A percentile compares a stretch with the other conserved stretches of the same genome.
Conservation (phyloP, 2,329 filamentous ascomycete species). For the Fusarium equiseti region DNA sequence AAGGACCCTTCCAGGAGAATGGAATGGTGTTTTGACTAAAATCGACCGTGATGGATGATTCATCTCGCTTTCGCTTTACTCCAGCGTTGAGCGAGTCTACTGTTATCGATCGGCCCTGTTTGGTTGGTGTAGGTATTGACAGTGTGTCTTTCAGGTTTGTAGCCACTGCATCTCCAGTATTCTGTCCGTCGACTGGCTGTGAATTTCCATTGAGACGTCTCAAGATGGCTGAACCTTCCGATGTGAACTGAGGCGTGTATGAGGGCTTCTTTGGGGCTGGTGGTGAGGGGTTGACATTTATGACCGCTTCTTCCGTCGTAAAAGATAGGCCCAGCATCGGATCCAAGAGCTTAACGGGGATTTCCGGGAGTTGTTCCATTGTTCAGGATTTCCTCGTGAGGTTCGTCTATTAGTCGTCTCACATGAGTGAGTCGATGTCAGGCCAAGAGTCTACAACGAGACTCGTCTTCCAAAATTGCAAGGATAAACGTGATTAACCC, state of each 20-base stretch:
- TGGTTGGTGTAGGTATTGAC: slow-evolving; percentile 20
- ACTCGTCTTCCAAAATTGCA: not conserved
- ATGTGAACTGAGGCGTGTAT: slow-evolving; percentile 51
- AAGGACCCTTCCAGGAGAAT: slow-evolving; percentile 40
- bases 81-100: slow-evolving; percentile 16
- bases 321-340: not conserved
- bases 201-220: slow-evolving; percentile 41
- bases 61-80: slow-evolving; percentile 50
- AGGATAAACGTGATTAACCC: not conserved
- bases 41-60: slow-evolving; percentile 39
- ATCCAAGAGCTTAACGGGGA: not conserved
- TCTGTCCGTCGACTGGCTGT: slow-evolving; percentile 3
- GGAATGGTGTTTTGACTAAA: slow-evolving; percentile 52
- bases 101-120: slow-evolving; percentile 13
- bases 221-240: slow-evolving; percentile 46
- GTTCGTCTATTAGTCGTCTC: slow-evolving; percentile 16
- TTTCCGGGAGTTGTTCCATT: slow-evolving; percentile 9
- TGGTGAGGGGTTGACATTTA: not conserved
- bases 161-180: not conserved
- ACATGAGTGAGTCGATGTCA: slow-evolving; percentile 7
- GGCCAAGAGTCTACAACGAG: not conserved
- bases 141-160: slow-evolving; percentile 28
- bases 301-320: not conserved
- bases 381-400: not conserved
- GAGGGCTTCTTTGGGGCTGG: slow-evolving; percentile 18